Percentiles rank a stretch among this genome's conserved stretches.
Conservation (phyloP, 2,329 filamentous ascomycete species). For the Stemphylium vesicarium region DNA sequence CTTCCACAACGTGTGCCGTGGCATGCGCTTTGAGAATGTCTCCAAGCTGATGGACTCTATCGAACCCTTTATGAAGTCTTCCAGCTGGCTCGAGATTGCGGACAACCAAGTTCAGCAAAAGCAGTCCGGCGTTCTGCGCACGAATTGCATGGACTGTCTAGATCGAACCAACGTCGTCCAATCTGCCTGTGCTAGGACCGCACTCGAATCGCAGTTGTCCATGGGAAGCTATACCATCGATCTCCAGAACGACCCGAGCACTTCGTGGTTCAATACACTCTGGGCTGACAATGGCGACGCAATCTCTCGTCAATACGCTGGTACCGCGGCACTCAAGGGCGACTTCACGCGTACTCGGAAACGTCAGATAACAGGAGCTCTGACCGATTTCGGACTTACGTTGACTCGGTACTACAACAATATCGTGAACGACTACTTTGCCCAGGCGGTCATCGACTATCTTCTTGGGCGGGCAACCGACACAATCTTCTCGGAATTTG, state of each 20-base stretch:
- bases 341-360: slow-evolving; percentile 94
- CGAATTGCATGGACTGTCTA: slow-evolving; percentile 98
- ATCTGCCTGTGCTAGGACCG: slow-evolving; percentile 84
- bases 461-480: slow-evolving; percentile 86
- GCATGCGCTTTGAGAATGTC: slow-evolving; percentile 98
- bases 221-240: slow-evolving; percentile 78
- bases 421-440: slow-evolving; percentile 97
- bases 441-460: slow-evolving; percentile 93
- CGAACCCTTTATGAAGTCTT: slow-evolving; percentile 68
- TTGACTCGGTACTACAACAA: slow-evolving; percentile 81
- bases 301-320: slow-evolving; percentile 93
- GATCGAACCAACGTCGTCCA: slow-evolving; percentile 97
- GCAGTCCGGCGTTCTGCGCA: slow-evolving; percentile 82
- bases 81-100: slow-evolving; percentile 72
- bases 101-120: slow-evolving; percentile 50
- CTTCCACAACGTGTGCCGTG: slow-evolving; percentile 88
- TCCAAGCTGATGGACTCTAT: slow-evolving; percentile 76
- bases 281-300: slow-evolving; percentile 99
- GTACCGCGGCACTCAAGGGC: slow-evolving; percentile 92
- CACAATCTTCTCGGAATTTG: slow-evolving; percentile 90
- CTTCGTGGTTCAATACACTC: slow-evolving; percentile 91
- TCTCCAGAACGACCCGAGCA: slow-evolving; percentile 76
- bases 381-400: slow-evolving; percentile 90
- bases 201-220: slow-evolving; percentile 79
- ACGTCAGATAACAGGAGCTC: slow-evolving; percentile 85